Conservation (phyloP, 495 filamentous ascomycete genomes). For the Aspergillus biplanus region DNA sequence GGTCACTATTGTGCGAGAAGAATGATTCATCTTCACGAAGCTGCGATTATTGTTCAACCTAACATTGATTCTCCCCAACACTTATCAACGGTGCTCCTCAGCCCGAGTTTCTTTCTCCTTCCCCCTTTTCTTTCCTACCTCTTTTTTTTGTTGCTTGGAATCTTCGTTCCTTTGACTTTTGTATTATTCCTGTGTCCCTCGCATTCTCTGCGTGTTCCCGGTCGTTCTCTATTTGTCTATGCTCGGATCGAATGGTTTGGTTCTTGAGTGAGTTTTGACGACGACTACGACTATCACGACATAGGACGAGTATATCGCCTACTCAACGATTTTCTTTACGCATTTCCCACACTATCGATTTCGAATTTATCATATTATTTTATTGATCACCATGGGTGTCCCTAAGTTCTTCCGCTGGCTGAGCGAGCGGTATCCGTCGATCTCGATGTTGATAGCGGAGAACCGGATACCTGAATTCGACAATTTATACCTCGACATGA, state of each 20-base stretch:
- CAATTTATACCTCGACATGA: slow-evolving; percentile 98
- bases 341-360: slow-evolving; percentile 5
- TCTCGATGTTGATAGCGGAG: slow-evolving; percentile 98
- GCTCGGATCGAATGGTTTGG: slow-evolving; percentile 25
- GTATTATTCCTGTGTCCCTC: slow-evolving; percentile 14
- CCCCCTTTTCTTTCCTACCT: slow-evolving; percentile 16
- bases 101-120: slow-evolving; percentile 8
- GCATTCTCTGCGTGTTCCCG: slow-evolving; percentile 25
- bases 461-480: slow-evolving; percentile 99
- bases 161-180: slow-evolving; percentile 19
- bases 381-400: slow-evolving; percentile 70
- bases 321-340: background rate
- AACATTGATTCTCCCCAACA: background rate
- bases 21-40: slow-evolving; percentile 14
- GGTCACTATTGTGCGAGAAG: no score
- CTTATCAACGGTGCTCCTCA: background rate
- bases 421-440: slow-evolving; percentile 97
- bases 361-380: slow-evolving; percentile 10
- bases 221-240: slow-evolving; percentile 22
- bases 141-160: slow-evolving; percentile 20
- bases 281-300: slow-evolving; percentile 29
- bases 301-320: slow-evolving; percentile 12
- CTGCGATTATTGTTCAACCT: background rate
- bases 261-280: slow-evolving; percentile 26
- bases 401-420: slow-evolving; percentile 97